These are phyloP conservation scores for Hirsutella rhossiliensis DNA, from an alignment of 2,329 filamentous ascomycete genomes.

Conservation along the genomic window DNA sequence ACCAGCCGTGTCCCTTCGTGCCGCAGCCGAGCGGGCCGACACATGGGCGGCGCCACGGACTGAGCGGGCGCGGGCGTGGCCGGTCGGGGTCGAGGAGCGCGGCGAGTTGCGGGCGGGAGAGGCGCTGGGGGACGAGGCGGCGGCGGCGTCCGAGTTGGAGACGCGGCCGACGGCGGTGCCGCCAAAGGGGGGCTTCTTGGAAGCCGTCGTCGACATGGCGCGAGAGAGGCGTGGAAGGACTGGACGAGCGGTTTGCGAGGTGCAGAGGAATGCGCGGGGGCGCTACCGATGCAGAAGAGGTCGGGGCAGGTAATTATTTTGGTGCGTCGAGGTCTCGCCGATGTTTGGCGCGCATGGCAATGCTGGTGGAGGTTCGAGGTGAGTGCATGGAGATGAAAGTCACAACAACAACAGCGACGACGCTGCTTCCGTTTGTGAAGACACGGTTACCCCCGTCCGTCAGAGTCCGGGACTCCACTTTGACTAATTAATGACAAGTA, in stretches of 20 bases:
- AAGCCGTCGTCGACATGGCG: conserved; percentile 37
- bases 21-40: conserved; percentile 60
- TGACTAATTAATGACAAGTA: too few relatives aligned
- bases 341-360: background rate
- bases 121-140: conserved; percentile 16
- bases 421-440: too few relatives aligned
- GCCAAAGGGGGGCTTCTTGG: conserved; percentile 40
- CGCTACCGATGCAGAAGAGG: background rate
- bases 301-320: background rate
- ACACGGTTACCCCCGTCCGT: too few relatives aligned
- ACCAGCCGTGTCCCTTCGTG: conserved; percentile 40
- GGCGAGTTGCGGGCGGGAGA: conserved; percentile 25
- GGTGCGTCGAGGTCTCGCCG: background rate
- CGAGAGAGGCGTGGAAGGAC: background rate
- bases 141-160: conserved; percentile 24
- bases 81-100: conserved; percentile 31
- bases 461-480: too few relatives aligned
- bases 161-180: conserved; percentile 28
- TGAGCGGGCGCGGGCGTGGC: conserved; percentile 48
- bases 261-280: background rate
- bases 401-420: too few relatives aligned
- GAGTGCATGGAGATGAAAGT: too few relatives aligned
- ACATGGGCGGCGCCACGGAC: conserved; percentile 53
- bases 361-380: background rate
- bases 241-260: background rate